Evolutionary conservation across 2,329 filamentous ascomycete genomes (phyloP).

Genomic region (Simplicillium aogashimaense): DNA sequence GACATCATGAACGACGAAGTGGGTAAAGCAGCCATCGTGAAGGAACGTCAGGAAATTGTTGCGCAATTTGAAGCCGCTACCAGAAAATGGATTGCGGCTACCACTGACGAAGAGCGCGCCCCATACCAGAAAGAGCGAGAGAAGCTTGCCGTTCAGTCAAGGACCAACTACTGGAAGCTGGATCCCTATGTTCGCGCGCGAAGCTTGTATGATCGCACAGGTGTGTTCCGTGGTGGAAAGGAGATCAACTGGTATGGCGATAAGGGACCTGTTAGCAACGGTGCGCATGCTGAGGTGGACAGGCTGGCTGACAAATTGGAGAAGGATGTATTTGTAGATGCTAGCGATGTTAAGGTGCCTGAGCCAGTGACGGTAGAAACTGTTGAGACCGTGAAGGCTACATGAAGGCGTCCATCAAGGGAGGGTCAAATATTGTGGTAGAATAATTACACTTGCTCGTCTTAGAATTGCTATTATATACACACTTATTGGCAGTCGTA

Average conservation of each 20-base stretch:
- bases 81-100: constrained; percentile 56
- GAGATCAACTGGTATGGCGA: constrained; percentile 44
- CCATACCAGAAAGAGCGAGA: constrained; percentile 47
- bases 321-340: too few species aligned
- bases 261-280: too few species aligned
- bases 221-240: constrained; percentile 56
- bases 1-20: constrained; percentile 56
- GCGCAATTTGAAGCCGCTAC: constrained; percentile 67
- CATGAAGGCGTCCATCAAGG: too few species aligned
- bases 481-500: too few species aligned
- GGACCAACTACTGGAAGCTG: constrained; percentile 54
- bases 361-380: too few species aligned
- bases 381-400: too few species aligned
- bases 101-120: constrained; percentile 30
- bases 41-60: constrained; percentile 54
- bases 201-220: constrained; percentile 68
- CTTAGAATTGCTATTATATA: too few species aligned
- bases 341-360: too few species aligned
- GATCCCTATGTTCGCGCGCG: constrained; percentile 74
- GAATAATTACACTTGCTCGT: too few species aligned
- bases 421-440: too few species aligned
- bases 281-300: too few species aligned
- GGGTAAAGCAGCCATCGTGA: constrained; percentile 53
- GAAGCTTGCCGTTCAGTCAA: constrained; percentile 43
- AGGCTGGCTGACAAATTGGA: too few species aligned